Percentiles rank a stretch among this genome's conserved stretches.
phyloP scores from a whole-genome alignment of 2,329 filamentous ascomycete genomes.

The Cadophora gregata region DNA sequence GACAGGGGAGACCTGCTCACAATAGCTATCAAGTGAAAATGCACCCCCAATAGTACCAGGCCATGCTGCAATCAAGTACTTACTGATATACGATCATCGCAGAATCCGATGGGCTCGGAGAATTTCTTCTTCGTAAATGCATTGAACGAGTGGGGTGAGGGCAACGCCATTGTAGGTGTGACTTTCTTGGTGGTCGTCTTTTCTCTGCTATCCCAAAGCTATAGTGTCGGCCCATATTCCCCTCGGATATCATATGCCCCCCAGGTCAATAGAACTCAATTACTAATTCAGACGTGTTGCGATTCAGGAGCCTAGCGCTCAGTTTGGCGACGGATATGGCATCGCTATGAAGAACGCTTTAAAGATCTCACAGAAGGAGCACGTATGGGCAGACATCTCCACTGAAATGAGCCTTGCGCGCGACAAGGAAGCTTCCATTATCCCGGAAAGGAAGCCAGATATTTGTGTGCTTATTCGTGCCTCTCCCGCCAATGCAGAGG shows the following conservation, averaged over 20 bases:
- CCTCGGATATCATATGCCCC: not conserved
- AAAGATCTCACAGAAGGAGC: conserved; percentile 16
- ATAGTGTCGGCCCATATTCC: not conserved
- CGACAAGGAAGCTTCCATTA: not conserved
- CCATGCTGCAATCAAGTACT: not conserved
- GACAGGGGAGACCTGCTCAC: not conserved
- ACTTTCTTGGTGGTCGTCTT: too few relatives aligned
- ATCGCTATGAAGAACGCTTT: conserved; percentile 25
- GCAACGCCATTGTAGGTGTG: conserved; percentile 19
- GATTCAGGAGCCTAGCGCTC: conserved; percentile 20
- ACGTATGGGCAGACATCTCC: conserved; percentile 23
- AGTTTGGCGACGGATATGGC: conserved; percentile 28
- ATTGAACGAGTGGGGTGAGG: conserved; percentile 29
- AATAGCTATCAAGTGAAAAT: not conserved
- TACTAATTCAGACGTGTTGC: not conserved
- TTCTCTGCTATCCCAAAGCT: not conserved
- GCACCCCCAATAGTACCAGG: not conserved
- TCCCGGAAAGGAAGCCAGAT: conserved; percentile 14
- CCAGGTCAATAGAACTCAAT: too few relatives aligned
- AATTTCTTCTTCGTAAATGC: conserved; percentile 30
- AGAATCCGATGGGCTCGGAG: conserved; percentile 26
- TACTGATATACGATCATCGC: not conserved
- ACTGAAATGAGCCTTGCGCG: not conserved
- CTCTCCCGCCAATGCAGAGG: conserved; percentile 10
- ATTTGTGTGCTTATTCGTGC: conserved; percentile 23